A percentile compares a stretch with the other conserved stretches of the same genome.
These are phyloP conservation scores for Tetratostichococcus sp. DNA, from an alignment of 139 green algal species.

Conservation along the genomic window DNA sequence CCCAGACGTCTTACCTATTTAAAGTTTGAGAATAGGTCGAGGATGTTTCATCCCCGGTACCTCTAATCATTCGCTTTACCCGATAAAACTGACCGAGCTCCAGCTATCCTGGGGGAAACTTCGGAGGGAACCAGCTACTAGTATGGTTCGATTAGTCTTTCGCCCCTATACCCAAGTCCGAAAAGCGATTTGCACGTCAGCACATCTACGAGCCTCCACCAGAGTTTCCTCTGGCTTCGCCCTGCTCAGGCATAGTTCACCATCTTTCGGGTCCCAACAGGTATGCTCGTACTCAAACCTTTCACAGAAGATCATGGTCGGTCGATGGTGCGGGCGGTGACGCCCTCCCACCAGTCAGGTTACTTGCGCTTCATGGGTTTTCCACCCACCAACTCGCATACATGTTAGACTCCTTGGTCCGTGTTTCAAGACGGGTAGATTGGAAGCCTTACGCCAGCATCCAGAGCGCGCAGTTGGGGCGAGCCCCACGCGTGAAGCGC, in stretches of 20 bases:
- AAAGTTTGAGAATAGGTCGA: constrained; percentile 95
- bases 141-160: constrained; percentile 98
- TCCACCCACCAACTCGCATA: constrained; percentile 84
- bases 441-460: constrained; percentile 78
- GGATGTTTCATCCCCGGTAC: constrained; percentile 76
- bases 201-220: constrained; percentile 92
- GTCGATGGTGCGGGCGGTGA: constrained; percentile 74
- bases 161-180: constrained; percentile 94
- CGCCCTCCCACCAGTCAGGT: constrained; percentile 75
- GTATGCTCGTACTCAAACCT: constrained; percentile 85
- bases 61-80: constrained; percentile 95
- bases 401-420: constrained; percentile 95
- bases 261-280: constrained; percentile 91
- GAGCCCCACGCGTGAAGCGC: constrained; percentile 55
- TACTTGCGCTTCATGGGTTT: constrained; percentile 91
- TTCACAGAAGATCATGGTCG: constrained; percentile 86
- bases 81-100: constrained; percentile 79
- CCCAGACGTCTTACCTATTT: constrained; percentile 81
- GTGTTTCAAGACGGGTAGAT: constrained; percentile 93
- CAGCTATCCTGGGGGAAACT: constrained; percentile 92
- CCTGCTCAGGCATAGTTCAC: constrained; percentile 94
- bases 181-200: constrained; percentile 97
- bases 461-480: constrained; percentile 64
- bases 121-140: constrained; percentile 95
- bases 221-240: constrained; percentile 92